Conservation (phyloP, 2,329 filamentous ascomycete genomes). For the Monosporascus sp. region DNA sequence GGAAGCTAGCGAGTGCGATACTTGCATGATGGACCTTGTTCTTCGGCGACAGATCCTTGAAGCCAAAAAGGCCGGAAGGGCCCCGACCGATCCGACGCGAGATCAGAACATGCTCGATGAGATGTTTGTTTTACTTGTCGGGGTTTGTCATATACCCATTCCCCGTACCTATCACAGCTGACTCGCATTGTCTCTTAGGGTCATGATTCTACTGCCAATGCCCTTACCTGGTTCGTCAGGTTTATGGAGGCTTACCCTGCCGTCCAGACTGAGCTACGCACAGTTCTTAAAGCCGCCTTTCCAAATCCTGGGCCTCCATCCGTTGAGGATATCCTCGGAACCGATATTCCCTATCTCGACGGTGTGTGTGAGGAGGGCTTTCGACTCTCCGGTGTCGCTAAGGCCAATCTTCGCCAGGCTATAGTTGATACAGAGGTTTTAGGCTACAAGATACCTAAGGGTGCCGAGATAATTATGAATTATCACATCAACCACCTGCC, state of each 20-base stretch:
- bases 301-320: slow-evolving; percentile 1
- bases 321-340: slow-evolving; percentile 7
- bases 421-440: slow-evolving; percentile 9
- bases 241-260: slow-evolving; percentile 10
- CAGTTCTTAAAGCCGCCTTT: slow-evolving; percentile 4
- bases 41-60: slow-evolving; percentile 10
- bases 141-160: no score
- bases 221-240: slow-evolving; percentile 11
- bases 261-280: slow-evolving; percentile 4
- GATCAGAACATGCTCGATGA: slow-evolving; percentile 10
- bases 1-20: slow-evolving; percentile 4
- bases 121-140: slow-evolving; percentile 11
- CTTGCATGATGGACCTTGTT: slow-evolving; percentile 15
- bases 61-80: slow-evolving; percentile 5
- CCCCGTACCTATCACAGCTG: no score
- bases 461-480: slow-evolving; percentile 16
- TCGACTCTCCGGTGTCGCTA: slow-evolving; percentile 4
- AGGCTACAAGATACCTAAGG: slow-evolving; percentile 11
- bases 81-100: slow-evolving; percentile 2
- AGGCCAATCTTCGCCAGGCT: slow-evolving; percentile 9
- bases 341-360: slow-evolving; percentile 11
- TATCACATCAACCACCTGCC: slow-evolving; percentile 12
- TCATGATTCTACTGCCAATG: slow-evolving; percentile 11
- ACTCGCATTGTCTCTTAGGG: slow-evolving; percentile 5
- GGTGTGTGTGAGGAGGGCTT: slow-evolving; percentile 7